These are phyloP conservation scores for Pleurotus tuoliensis DNA, from an alignment of 768 basidiomycete genomes.

Conservation along the genomic window DNA sequence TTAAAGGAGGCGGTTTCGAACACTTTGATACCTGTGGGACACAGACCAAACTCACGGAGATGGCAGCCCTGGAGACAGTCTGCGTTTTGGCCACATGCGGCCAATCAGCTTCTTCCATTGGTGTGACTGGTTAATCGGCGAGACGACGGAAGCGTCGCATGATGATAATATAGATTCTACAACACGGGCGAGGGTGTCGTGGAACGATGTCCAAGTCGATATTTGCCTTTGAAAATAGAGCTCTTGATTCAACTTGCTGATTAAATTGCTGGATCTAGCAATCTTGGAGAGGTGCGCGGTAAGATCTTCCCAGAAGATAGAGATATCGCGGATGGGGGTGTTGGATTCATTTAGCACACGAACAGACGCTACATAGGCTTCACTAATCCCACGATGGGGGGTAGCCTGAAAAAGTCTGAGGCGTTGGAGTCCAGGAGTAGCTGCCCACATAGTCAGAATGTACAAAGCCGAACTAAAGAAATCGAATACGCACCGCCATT, in stretches of 20 bases:
- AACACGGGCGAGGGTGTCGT: background rate
- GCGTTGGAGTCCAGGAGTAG: background rate
- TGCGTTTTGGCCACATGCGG: background rate
- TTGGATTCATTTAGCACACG: background rate
- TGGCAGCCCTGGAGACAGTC: background rate
- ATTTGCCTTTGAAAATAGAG: background rate
- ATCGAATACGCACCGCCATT: too few species aligned
- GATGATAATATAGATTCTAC: background rate
- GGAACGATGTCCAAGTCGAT: background rate
- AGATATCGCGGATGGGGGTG: background rate
- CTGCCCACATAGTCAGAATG: too few species aligned
- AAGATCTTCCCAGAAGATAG: background rate
- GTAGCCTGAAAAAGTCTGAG: background rate
- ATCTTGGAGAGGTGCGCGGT: background rate
- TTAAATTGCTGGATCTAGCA: background rate
- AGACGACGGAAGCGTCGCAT: background rate
- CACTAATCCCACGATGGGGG: background rate
- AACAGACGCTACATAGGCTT: background rate
- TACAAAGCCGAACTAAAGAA: too few species aligned
- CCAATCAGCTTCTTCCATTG: background rate
- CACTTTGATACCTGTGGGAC: background rate
- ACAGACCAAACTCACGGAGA: too few species aligned
- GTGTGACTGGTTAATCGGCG: background rate
- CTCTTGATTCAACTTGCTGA: background rate
- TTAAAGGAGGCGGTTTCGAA: background rate